phyloP scores from a whole-genome alignment of 2,329 filamentous ascomycete species.

The Colletotrichum sp. region DNA sequence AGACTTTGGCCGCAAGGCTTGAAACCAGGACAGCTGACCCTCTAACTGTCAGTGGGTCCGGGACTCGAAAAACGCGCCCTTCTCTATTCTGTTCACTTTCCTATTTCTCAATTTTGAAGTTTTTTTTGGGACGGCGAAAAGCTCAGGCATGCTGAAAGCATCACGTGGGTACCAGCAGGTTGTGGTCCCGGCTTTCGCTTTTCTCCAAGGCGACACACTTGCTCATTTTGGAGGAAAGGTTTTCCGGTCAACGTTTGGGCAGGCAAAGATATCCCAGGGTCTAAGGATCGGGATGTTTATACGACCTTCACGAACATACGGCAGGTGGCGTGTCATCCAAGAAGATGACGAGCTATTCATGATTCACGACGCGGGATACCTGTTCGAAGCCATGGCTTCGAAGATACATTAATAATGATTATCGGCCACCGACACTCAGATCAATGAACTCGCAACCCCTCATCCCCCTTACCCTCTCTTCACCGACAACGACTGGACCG shows the following conservation, averaged over 20 bases:
- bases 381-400: conserved; percentile 20
- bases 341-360: background rate
- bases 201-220: background rate
- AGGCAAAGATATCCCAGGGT: conserved; percentile 11
- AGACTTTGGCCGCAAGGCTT: conserved; percentile 20
- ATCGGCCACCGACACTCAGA: conserved; percentile 10
- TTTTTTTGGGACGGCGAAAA: background rate
- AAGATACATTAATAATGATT: conserved; percentile 19
- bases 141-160: background rate
- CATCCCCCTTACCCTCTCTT: background rate
- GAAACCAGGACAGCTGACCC: background rate
- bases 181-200: background rate
- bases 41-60: background rate
- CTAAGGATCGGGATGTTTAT: conserved; percentile 8
- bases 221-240: conserved; percentile 17
- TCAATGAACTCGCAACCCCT: background rate
- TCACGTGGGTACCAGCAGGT: background rate
- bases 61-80: conserved; percentile 3
- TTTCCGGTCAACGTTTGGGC: conserved; percentile 20
- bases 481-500: conserved; percentile 2
- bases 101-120: background rate
- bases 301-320: conserved; percentile 18
- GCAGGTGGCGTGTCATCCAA: background rate
- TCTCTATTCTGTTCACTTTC: background rate
- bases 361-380: conserved; percentile 22